Base-by-base conservation (phyloP, 352 stramenopile genomes). In the Globisporangium recalcitrans region DNA sequence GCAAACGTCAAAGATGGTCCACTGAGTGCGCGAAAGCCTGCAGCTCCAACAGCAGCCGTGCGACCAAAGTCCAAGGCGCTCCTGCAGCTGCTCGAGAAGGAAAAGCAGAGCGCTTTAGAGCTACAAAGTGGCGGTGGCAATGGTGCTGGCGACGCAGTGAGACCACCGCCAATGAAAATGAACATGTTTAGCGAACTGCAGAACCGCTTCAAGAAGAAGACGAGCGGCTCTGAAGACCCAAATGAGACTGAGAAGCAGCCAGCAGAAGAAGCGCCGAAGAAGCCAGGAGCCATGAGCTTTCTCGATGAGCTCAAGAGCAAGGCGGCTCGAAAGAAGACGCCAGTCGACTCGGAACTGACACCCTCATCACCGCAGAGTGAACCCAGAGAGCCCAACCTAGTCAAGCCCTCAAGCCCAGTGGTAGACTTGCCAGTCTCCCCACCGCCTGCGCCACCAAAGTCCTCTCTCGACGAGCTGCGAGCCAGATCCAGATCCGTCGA, bases 61-160 rank as follows among this genome's bases (percentile, higher is more conserved):
- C 63, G 65, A 6, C 78, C 78, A 19, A 87, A 87, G 62, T 85
- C 78, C 19, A 81, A 82, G 46, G 70, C 74, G 21, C 57, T 87
- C 22, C 29, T 85, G 21, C 72, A 74, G 38, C 55, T 87, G 52
- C 48, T 87, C n/a, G 75, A 64, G 54, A 72, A 68, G 26, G 48
- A 58, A 38, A 21, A 40, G n/a, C n/a, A 38, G 26, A 74, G 66
- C 48, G 65, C 52, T 26, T 10, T 36, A n/a, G 42, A 47, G 16
- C 3, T 16, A 46, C 38, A 19, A 19, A 22, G 0, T 27, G 27
- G 11, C 46, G 48, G 19, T 34, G 34, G 27, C n/a, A n/a, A n/a
- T 31, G 27, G 27, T 31, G 27, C 22, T 26, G 32, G 34, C 14
- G 13, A 22, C 0, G n/a, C 31, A 4, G 62, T 48, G 29, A 54